These are phyloP conservation scores for Cryptococcus sp. DNA, from an alignment of 1,284 basidiomycete genomes.

Conservation along the genomic window DNA sequence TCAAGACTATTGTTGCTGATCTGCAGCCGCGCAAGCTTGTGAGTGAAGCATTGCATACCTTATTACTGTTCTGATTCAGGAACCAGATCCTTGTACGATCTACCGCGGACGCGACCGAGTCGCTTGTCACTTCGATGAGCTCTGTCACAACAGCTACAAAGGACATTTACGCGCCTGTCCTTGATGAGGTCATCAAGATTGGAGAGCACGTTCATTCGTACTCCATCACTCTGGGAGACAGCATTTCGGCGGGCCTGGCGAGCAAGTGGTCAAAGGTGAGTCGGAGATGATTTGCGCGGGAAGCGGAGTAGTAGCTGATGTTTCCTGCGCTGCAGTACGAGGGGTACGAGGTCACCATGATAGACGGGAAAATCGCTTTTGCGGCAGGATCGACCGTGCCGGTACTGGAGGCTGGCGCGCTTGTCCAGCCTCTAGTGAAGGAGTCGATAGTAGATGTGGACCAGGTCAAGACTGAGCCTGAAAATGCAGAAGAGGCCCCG, in stretches of 20 bases:
- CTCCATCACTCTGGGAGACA: conserved; percentile 92
- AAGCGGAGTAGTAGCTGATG: no score
- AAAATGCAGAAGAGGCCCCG: conserved; percentile 6
- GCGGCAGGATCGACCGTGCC: conserved; percentile 73
- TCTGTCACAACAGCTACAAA: conserved; percentile 83
- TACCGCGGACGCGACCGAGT: conserved; percentile 63
- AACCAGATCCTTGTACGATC: conserved; percentile 84
- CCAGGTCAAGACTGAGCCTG: conserved; percentile 15
- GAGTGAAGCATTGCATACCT: conserved; percentile 26
- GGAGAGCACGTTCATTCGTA: conserved; percentile 95
- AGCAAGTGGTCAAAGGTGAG: conserved; percentile 78
- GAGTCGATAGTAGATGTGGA: conserved; percentile 16
- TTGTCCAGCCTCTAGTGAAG: conserved; percentile 57
- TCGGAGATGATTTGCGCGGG: background rate
- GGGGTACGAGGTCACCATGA: conserved; percentile 92
- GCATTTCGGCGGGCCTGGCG: conserved; percentile 66
- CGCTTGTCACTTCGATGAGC: conserved; percentile 75
- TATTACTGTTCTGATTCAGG: background rate
- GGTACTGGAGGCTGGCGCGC: conserved; percentile 60
- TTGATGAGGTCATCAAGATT: conserved; percentile 77
- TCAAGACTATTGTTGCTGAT: conserved; percentile 95
- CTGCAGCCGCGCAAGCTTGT: conserved; percentile 95
- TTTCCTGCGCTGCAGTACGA: conserved; percentile 68
- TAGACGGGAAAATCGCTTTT: conserved; percentile 78
- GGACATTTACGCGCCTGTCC: conserved; percentile 78